phyloP scores from a whole-genome alignment of 176 grass and related monocot genomes.

The Tillandsia leiboldiana region DNA sequence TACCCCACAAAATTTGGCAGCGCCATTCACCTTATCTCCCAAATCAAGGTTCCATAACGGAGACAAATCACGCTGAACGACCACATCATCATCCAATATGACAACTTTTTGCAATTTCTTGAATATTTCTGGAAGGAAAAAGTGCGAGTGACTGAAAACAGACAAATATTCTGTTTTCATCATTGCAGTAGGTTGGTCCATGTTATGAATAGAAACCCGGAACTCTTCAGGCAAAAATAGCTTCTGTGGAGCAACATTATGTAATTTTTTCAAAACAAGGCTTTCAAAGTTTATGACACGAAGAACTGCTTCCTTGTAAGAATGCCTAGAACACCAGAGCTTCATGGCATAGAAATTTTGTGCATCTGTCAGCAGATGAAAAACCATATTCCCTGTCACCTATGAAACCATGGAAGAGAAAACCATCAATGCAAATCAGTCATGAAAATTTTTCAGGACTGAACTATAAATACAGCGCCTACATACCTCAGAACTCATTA shows the following conservation, averaged over 20 bases:
- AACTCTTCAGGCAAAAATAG: conserved; percentile 88
- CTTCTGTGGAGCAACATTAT: conserved; percentile 31
- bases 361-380: conserved; percentile 77
- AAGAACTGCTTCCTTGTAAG: conserved; percentile 57
- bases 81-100: conserved; percentile 91
- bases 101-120: conserved; percentile 83
- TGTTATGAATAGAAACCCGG: conserved; percentile 67
- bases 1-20: conserved; percentile 69
- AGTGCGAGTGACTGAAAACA: conserved; percentile 94
- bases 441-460: conserved; percentile 8
- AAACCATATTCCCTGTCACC: conserved; percentile 69
- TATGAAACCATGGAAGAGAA: conserved; percentile 28
- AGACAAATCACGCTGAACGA: conserved; percentile 88
- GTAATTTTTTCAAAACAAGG: conserved; percentile 42
- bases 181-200: conserved; percentile 52
- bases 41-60: conserved; percentile 84
- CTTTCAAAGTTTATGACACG: conserved; percentile 76
- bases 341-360: conserved; percentile 97
- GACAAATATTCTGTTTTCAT: conserved; percentile 73
- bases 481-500: conserved; percentile 72
- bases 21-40: conserved; percentile 88
- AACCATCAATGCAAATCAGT: conserved; percentile 25
- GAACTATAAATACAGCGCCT: conserved; percentile 6
- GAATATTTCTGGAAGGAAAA: conserved; percentile 93
- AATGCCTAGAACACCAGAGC: conserved; percentile 81